phyloP scores from a whole-genome alignment of 2,329 filamentous ascomycete species.

The Emydomyces testavorans region DNA sequence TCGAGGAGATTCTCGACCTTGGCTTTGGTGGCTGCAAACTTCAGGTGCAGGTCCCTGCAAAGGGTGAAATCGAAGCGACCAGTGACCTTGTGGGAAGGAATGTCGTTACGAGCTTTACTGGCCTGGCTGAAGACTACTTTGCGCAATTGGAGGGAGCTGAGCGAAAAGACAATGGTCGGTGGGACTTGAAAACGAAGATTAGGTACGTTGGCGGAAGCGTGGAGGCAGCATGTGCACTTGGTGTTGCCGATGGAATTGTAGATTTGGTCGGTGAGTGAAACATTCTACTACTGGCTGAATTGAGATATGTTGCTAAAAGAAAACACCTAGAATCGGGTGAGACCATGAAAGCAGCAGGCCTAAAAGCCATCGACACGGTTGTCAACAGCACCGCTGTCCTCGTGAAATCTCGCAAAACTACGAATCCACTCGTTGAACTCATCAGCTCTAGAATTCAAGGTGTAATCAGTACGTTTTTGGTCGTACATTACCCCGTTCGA shows the following conservation, averaged over 20 bases:
- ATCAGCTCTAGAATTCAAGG: slow-evolving; percentile 80
- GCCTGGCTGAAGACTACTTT: slow-evolving; percentile 75
- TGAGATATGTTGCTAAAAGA: background rate
- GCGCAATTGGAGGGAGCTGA: slow-evolving; percentile 53
- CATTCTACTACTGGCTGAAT: background rate
- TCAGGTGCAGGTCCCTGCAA: slow-evolving; percentile 91
- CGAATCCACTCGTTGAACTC: slow-evolving; percentile 69
- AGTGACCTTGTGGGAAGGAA: slow-evolving; percentile 81
- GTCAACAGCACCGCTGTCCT: slow-evolving; percentile 77
- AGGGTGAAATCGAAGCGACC: slow-evolving; percentile 58
- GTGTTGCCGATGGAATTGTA: slow-evolving; percentile 92
- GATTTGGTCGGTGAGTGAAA: slow-evolving; percentile 74
- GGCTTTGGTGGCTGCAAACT: slow-evolving; percentile 85
- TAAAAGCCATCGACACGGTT: slow-evolving; percentile 90
- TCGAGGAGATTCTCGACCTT: slow-evolving; percentile 80
- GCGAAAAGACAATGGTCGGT: slow-evolving; percentile 25
- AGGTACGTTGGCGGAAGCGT: slow-evolving; percentile 94
- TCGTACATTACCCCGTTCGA: background rate
- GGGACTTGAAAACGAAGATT: slow-evolving; percentile 69
- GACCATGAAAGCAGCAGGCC: slow-evolving; percentile 90
- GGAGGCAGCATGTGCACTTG: slow-evolving; percentile 88
- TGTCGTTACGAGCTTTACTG: slow-evolving; percentile 89
- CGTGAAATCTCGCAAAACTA: slow-evolving; percentile 77
- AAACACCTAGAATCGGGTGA: slow-evolving; percentile 75
- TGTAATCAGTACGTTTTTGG: slow-evolving; percentile 57